Evolutionary conservation across 805 yeast genomes (phyloP), one percentile per base, ranked within the genome.

Genomic region (Saturnispora saitoi): DNA sequence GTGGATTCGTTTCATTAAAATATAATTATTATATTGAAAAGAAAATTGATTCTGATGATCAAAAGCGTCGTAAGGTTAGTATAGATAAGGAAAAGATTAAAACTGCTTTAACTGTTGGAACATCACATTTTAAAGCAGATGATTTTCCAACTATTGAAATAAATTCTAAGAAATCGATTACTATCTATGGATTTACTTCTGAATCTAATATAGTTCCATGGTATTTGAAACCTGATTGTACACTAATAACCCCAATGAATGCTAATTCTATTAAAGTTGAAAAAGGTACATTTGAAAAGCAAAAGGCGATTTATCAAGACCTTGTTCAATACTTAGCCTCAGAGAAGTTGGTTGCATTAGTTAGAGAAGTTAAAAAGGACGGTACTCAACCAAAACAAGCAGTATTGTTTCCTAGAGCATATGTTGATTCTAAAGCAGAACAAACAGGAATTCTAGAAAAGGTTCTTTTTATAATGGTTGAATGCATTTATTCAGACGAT

Each of bases 401-500:
- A 49, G 32, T 49, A 42, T 39, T 49, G 11, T 58, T 50, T 2
- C 51, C 46, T 1, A 64, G 65, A 39, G 59, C 66, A 30, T 41
- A 34, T 12, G 39, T 48, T 5, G 55, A 64, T 29, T 49, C 56
- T 6, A 43, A 54, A 11, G 49, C 50, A 4, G 65, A 58, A 15
- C 46, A 48, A 2, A 32, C 39, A 5, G 54, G 50, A 6, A 62
- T 57, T 14, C 43, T 47, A 3, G 48, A 49, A n/a, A 19, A n/a
- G 10, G 58, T 75, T 50, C 71, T 73, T 0, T 70, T 86, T 47
- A 64, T 75, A 1, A 59, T 81, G 53, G 71, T 72, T 11, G 67
- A 81, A 42, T 59, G 88, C 11, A 93, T 96, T 1, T 86, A 76
- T 62, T 73, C 75, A 39, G 95, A 86, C 54, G 96, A 89, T 61